Conservation (phyloP, 441 rosid genomes). For the Dalechampia spathulata region DNA sequence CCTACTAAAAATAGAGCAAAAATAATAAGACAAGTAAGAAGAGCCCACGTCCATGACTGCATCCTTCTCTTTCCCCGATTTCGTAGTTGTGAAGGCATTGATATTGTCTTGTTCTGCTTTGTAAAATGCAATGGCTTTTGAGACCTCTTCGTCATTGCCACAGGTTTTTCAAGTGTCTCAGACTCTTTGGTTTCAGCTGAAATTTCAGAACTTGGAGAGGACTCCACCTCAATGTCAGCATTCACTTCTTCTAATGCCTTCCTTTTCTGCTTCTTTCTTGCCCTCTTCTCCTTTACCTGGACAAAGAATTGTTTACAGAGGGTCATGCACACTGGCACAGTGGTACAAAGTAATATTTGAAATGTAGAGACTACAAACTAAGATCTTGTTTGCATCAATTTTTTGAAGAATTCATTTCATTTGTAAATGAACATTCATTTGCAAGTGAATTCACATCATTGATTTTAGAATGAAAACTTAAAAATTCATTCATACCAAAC, state of each 20-base stretch:
- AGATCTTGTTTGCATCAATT: too few species aligned
- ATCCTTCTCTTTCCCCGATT: slow-evolving; percentile 62
- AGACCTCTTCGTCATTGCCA: slow-evolving; percentile 34
- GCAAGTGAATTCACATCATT: too few species aligned
- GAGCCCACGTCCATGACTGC: slow-evolving; percentile 73
- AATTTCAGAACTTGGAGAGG: slow-evolving; percentile 24
- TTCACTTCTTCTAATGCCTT: slow-evolving; percentile 27
- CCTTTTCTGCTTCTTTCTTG: slow-evolving; percentile 63
- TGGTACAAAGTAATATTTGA: too few species aligned
- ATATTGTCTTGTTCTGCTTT: slow-evolving; percentile 52
- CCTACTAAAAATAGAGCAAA: slow-evolving; percentile 48
- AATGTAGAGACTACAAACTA: too few species aligned
- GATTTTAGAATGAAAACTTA: too few species aligned
- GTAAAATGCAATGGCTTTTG: slow-evolving; percentile 35
- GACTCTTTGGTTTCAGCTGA: slow-evolving; percentile 30
- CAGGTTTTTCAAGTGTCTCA: slow-evolving; percentile 38
- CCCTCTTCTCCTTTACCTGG: slow-evolving; percentile 78
- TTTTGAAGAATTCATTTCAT: too few species aligned
- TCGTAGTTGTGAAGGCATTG: slow-evolving; percentile 58
- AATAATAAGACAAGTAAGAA: slow-evolving; percentile 23
- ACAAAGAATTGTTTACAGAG: slow-evolving; percentile 3
- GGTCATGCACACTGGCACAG: too few species aligned
- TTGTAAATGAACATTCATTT: too few species aligned
- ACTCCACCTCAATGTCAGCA: slow-evolving; percentile 26
- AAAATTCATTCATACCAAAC: too few species aligned